phyloP scores from a whole-genome alignment of 2,329 filamentous ascomycete genomes.

The Penicillium capsulatum region DNA sequence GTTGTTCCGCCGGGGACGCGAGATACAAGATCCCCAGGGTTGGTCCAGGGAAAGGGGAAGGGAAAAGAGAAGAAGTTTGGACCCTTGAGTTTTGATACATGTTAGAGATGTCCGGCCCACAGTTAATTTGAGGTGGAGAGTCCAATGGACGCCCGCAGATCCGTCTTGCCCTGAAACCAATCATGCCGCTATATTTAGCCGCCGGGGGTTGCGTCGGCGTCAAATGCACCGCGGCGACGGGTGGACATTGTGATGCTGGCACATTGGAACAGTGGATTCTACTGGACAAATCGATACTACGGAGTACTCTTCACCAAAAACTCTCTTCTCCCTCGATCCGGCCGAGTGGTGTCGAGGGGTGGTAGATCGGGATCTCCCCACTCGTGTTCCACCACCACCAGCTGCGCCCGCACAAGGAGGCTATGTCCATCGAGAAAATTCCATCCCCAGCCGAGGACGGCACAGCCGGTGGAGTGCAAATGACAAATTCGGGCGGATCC shows the following conservation, averaged over 20 bases:
- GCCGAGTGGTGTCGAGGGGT: too few species aligned
- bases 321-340: too few species aligned
- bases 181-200: slow-evolving; percentile 38
- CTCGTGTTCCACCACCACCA: not conserved
- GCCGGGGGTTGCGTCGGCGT: slow-evolving; percentile 33
- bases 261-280: not conserved
- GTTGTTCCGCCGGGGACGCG: slow-evolving; percentile 40
- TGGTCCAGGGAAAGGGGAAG: slow-evolving; percentile 15
- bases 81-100: slow-evolving; percentile 13
- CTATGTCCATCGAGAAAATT: slow-evolving; percentile 8
- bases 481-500: slow-evolving; percentile 12
- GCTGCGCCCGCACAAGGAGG: too few species aligned
- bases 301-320: too few species aligned
- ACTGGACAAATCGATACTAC: too few species aligned
- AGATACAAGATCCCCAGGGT: slow-evolving; percentile 9
- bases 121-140: slow-evolving; percentile 5
- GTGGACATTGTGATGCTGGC: slow-evolving; percentile 4
- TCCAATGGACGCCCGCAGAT: slow-evolving; percentile 4
- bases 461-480: not conserved
- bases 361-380: too few species aligned
- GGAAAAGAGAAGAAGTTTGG: slow-evolving; percentile 11
- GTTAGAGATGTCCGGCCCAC: slow-evolving; percentile 16
- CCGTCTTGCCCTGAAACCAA: slow-evolving; percentile 14
- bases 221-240: slow-evolving; percentile 33
- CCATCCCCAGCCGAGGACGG: slow-evolving; percentile 1